A percentile compares a stretch with the other conserved stretches of the same genome.
phyloP scores from a whole-genome alignment of 306 rosid species.

The Delonix regia region DNA sequence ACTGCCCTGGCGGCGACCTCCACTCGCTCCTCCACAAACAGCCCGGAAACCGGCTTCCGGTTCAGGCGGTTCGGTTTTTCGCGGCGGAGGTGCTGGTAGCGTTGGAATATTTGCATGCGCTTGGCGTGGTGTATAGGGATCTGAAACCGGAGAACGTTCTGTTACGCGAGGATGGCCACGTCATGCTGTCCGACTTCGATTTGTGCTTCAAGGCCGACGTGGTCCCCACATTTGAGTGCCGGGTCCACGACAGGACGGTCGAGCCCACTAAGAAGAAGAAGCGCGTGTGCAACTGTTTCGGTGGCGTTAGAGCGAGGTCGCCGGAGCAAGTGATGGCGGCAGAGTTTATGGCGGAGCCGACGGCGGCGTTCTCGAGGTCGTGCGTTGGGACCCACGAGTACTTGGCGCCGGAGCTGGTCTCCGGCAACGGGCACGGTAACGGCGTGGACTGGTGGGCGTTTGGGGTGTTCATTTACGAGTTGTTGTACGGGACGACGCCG shows the following conservation, averaged over 20 bases:
- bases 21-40: slow-evolving; percentile 72
- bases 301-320: neutral
- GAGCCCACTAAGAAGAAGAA: neutral
- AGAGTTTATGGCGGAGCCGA: slow-evolving; percentile 87
- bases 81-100: slow-evolving; percentile 84
- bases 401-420: slow-evolving; percentile 77
- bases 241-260: neutral
- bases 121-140: slow-evolving; percentile 80
- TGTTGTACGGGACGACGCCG: slow-evolving; percentile 80
- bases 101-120: slow-evolving; percentile 82
- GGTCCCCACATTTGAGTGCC: slow-evolving; percentile 41
- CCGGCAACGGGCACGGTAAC: slow-evolving; percentile 78
- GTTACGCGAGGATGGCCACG: slow-evolving; percentile 81
- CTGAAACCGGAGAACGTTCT: slow-evolving; percentile 87
- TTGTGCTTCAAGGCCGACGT: slow-evolving; percentile 78
- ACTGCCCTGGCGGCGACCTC: slow-evolving; percentile 87
- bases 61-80: slow-evolving; percentile 60
- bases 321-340: slow-evolving; percentile 38
- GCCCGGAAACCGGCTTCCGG: slow-evolving; percentile 41
- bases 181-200: slow-evolving; percentile 95
- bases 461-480: slow-evolving; percentile 71
- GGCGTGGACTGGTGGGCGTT: slow-evolving; percentile 99
- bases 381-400: slow-evolving; percentile 96
- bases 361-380: slow-evolving; percentile 71
- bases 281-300: slow-evolving; percentile 39